Base-by-base conservation (phyloP, 257 asterid species). In the Penstemon eatonii region DNA sequence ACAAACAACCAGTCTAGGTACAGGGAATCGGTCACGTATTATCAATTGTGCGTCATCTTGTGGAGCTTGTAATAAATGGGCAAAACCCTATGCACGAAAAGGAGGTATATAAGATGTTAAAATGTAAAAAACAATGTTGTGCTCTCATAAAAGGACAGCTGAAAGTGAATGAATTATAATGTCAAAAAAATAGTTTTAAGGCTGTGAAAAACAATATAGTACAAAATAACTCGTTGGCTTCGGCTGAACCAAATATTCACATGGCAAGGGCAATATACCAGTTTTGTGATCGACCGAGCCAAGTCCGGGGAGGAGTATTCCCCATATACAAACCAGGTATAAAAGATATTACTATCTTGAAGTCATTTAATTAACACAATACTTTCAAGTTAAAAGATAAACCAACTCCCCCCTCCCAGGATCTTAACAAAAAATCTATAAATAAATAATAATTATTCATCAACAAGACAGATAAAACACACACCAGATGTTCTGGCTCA, bases 1-100 rank as follows among this genome's bases (percentile, higher is more conserved):
- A 71, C 99, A 94, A 54, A 91, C 85, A 72, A 94, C 99, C 72
- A 91, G 90, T 80, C 99, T 87, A 50, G 99, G 99, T 25, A 82
- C 89, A 51, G 99, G 99, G 77, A 91, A 94, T 46, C 99, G 92
- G 15, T 94, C 99, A 1, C 78, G 90, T 65, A 94, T 83, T 49
- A 94, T 89, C 51, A 76, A 68, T 65, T 84, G 87, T 12, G 99
- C 95, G 71, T 91, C 99, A 62, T 87, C 96, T 61, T 86, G 91
- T 33, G 99, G 97, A 78, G 88, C 95, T 84, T 86, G 91, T 80
- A 94, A 83, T 56, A 94, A 76, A 65, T 75, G 89, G n/a, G 96
- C 87, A 79, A 94, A 91, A 60, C 85, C 95, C 99, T 94, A 36
- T 9, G 5, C 42, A 36, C 41, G 71, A 72, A 11, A 70, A 69